Percentiles rank a stretch among this genome's conserved stretches.
phyloP scores from a whole-genome alignment of 176 grass and related monocot genomes.

The Triticum aestivum region IWGSC_CS_RefSeq_v2.1 NC_057812.1:183061802-183062301 shows the following conservation, averaged over 20 bases:
- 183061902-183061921: background rate
- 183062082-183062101: background rate
- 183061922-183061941: background rate
- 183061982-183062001: background rate
- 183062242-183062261: conserved; percentile 45
- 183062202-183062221: conserved; percentile 19
- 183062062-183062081: background rate
- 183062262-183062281: background rate
- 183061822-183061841: too few relatives aligned
- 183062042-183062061: conserved; percentile 35
- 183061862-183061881: too few relatives aligned
- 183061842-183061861: too few relatives aligned
- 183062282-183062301: conserved; percentile 27
- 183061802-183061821: too few relatives aligned
- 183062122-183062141: conserved; percentile 72
- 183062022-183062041: conserved; percentile 26
- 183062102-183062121: background rate
- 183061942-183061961: background rate
- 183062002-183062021: background rate
- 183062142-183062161: conserved; percentile 48
- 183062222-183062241: conserved; percentile 33
- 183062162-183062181: background rate
- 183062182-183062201: background rate
- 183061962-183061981: background rate
- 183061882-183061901: too few relatives aligned